These are phyloP conservation scores for Panicum hallii DNA, from an alignment of 202 grass and related monocot genomes.

Conservation along the genomic window DNA sequence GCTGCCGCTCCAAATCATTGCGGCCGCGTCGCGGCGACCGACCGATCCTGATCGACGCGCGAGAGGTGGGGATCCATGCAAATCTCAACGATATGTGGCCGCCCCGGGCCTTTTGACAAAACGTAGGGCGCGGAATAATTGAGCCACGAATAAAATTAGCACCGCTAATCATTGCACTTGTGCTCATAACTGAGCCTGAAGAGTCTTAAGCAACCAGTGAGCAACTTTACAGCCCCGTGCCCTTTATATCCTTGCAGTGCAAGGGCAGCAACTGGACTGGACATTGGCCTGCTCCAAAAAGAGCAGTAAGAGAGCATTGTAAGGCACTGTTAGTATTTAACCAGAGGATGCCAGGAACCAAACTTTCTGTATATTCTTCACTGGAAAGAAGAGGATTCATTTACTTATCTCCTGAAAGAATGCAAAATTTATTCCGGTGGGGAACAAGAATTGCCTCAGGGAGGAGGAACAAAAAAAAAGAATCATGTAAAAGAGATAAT, in stretches of 20 bases:
- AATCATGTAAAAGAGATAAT: slow-evolving; percentile 89
- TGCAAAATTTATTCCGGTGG: slow-evolving; percentile 63
- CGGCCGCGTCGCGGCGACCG: slow-evolving; percentile 24
- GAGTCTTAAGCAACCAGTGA: slow-evolving; percentile 39
- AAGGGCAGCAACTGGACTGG: slow-evolving; percentile 37
- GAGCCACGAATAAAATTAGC: slow-evolving; percentile 10
- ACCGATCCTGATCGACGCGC: slow-evolving; percentile 35
- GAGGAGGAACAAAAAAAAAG: slow-evolving; percentile 20
- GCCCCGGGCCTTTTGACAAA: slow-evolving; percentile 22
- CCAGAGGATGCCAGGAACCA: slow-evolving; percentile 30
- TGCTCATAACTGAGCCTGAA: slow-evolving; percentile 13
- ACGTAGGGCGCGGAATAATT: slow-evolving; percentile 33
- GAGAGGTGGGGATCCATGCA: slow-evolving; percentile 31
- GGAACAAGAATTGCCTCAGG: slow-evolving; percentile 62
- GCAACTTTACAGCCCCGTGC: slow-evolving; percentile 38
- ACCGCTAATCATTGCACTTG: slow-evolving; percentile 38
- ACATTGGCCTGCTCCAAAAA: slow-evolving; percentile 23
- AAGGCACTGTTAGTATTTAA: slow-evolving; percentile 15
- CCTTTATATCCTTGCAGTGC: slow-evolving; percentile 27
- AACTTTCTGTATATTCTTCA: slow-evolving; percentile 58
- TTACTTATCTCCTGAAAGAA: slow-evolving; percentile 69
- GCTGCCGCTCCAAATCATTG: slow-evolving; percentile 40
- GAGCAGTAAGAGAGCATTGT: slow-evolving; percentile 3
- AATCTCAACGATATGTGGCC: slow-evolving; percentile 24
- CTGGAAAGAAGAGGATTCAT: slow-evolving; percentile 30